Evolutionary conservation across 345 rosid species (phyloP), one percentile per base, ranked within the genome.

Genomic region (Isatis tinctoria): DNA sequence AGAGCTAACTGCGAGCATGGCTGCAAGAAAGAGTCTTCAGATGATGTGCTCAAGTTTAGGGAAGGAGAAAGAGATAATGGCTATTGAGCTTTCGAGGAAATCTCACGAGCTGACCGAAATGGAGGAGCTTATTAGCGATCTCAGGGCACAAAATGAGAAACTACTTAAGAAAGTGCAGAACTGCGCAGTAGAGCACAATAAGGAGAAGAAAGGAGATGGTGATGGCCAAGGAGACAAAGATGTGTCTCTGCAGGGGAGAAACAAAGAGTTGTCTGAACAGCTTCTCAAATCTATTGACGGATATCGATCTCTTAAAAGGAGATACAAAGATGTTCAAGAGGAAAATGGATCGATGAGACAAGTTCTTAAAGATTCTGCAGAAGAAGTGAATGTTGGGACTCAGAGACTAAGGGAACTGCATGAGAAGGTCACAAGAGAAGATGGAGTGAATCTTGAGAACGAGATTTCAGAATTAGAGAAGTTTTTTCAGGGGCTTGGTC

Each of bases 21-120:
- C 82, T 0, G 90, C 94, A 2, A 73, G 83, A 75, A 92, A 86
- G 81, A 89, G 88, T 86, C 87, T 90, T 0, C 96, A 88, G 59
- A 78, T 87, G 44, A 80, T 92, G 89, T 88, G 96, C 69, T 85
- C 90, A 7, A 86, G 98, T 87, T 74, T 92, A 75, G 98, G 98
- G 24, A 86, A 87, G 47, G 98, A 92, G 79, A 92, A 86, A 83
- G 90, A 84, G 48, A 87, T 90, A 20, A 92, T 92, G 87, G 88
- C 92, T 0, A 14, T 59, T 0, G 96, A 90, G 75, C 86, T 92
- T 44, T 79, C 93, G 0, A 85, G 74, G 33, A 90, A 84, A 81
- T 92, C 87, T 61, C 83, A 83, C 8, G 91, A 90, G 63, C 16
- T 85, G 70, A 80, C 37, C 1, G 96, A 52, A 56, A 77, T 81